phyloP scores from a whole-genome alignment of 2,329 filamentous ascomycete genomes.

The Sporothrix humicola region DNA sequence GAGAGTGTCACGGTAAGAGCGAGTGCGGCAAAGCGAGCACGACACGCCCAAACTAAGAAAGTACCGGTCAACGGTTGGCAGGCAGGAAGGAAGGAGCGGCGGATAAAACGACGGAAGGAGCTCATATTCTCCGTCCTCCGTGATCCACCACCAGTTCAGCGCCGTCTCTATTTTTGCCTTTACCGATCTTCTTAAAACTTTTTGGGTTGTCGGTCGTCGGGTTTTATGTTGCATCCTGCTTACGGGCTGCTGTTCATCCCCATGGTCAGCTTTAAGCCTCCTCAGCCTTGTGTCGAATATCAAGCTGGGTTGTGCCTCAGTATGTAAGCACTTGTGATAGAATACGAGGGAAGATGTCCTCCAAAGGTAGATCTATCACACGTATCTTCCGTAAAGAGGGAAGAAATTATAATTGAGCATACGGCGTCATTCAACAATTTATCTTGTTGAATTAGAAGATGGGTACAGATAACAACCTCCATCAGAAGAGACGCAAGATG shows the following conservation, averaged over 20 bases:
- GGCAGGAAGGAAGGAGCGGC: no score
- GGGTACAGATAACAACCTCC: no score
- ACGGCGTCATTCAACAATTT: no score
- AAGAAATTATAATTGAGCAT: no score
- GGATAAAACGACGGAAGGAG: no score
- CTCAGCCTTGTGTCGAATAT: neutral
- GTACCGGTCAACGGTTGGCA: no score
- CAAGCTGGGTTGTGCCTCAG: neutral
- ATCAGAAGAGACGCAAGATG: no score
- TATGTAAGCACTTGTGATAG: neutral
- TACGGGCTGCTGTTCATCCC: neutral
- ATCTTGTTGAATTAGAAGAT: no score
- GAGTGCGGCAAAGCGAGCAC: neutral
- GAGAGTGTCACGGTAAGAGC: neutral
- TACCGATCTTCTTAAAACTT: no score
- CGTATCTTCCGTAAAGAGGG: no score
- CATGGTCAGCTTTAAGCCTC: neutral
- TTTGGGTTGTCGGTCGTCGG: conserved; percentile 6
- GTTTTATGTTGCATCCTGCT: neutral
- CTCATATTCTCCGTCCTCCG: neutral
- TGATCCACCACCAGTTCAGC: neutral
- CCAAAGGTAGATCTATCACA: no score
- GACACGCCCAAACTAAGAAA: neutral
- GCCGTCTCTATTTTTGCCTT: neutral
- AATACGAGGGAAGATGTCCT: no score